Conservation (phyloP, 805 yeast species). For the Teunomyces cretensis region DNA sequence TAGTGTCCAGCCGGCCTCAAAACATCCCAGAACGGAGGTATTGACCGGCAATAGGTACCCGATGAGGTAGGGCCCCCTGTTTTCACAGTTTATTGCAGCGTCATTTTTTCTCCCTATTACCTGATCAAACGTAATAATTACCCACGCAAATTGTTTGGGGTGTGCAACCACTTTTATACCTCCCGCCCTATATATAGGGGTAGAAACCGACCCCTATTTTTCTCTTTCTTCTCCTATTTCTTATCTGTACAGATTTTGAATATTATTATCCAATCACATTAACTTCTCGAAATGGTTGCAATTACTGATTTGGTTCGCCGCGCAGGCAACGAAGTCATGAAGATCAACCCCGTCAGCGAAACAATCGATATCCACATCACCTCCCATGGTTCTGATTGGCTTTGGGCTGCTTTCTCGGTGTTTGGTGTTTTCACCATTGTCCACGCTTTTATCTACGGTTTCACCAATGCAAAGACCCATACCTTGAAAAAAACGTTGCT, state of each 20-base stretch:
- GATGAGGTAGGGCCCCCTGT: neutral
- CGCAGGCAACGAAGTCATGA: slow-evolving; percentile 36
- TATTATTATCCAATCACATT: neutral
- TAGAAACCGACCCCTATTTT: slow-evolving; percentile 1
- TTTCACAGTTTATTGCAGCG: slow-evolving; percentile 1
- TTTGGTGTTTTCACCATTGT: slow-evolving; percentile 40
- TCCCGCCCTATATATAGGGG: slow-evolving; percentile 3
- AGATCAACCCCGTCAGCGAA: slow-evolving; percentile 39
- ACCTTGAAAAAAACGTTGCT: slow-evolving; percentile 34
- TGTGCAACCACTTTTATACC: slow-evolving; percentile 1
- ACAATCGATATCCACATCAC: slow-evolving; percentile 53
- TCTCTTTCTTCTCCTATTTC: neutral
- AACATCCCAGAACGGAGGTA: neutral
- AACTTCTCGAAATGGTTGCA: slow-evolving; percentile 2
- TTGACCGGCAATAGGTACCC: neutral
- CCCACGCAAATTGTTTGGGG: neutral
- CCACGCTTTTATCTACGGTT: slow-evolving; percentile 23
- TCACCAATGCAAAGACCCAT: slow-evolving; percentile 16
- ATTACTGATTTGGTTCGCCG: slow-evolving; percentile 5
- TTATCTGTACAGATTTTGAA: neutral
- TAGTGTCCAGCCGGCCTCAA: neutral
- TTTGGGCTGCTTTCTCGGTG: slow-evolving; percentile 60
- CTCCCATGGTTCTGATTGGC: slow-evolving; percentile 63
- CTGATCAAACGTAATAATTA: neutral
- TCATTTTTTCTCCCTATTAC: slow-evolving; percentile 3